phyloP scores from a whole-genome alignment of 2,329 filamentous ascomycete genomes.

The Botrytis fragariae region DNA sequence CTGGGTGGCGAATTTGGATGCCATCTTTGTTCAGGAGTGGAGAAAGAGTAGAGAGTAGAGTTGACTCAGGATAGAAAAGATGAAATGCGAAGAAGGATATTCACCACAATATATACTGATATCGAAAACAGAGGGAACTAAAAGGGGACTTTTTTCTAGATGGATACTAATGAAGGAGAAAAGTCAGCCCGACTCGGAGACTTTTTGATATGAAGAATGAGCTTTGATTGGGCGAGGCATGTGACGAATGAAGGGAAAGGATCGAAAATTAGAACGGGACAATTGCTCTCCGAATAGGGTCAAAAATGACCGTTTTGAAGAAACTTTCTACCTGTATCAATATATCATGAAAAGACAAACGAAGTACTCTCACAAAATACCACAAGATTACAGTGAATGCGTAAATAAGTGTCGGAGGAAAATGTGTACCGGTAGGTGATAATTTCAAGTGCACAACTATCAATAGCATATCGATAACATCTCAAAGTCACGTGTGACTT shows the following conservation, averaged over 20 bases:
- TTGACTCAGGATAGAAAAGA: not conserved
- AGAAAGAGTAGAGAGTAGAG: not conserved
- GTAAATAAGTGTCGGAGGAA: not conserved
- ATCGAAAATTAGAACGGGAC: not conserved
- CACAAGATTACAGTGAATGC: not conserved
- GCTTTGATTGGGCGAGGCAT: not conserved
- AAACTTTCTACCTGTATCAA: not conserved
- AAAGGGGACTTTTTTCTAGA: not conserved
- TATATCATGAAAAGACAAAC: not conserved
- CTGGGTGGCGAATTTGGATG: conserved; percentile 24
- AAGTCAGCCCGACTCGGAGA: not conserved
- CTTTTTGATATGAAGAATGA: not conserved
- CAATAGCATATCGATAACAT: not conserved
- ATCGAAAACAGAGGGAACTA: not conserved
- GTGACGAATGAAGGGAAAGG: not conserved
- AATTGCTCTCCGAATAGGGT: not conserved
- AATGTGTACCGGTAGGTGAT: not conserved
- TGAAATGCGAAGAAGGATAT: not conserved
- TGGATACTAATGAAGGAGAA: not conserved
- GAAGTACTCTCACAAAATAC: not conserved
- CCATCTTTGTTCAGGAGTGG: not conserved
- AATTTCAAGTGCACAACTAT: not conserved
- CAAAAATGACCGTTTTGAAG: not conserved
- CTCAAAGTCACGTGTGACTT: not conserved
- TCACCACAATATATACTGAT: not conserved